These are phyloP conservation scores for Seminavis robusta DNA, from an alignment of 108 stramenopile species.

Conservation along the genomic window DNA sequence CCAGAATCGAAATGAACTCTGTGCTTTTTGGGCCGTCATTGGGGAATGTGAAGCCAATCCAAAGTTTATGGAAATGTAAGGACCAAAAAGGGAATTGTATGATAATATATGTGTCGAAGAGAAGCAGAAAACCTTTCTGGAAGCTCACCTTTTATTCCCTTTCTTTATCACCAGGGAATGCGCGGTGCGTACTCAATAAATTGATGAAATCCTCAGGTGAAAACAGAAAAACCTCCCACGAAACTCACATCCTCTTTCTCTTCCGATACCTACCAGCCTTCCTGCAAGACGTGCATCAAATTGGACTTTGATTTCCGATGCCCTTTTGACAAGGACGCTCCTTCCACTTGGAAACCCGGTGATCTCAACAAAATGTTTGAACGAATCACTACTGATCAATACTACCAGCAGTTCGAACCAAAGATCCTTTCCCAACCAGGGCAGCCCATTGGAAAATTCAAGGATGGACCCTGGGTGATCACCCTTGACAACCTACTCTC, in stretches of 20 bases:
- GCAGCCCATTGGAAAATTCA: background rate
- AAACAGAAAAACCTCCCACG: too few species aligned
- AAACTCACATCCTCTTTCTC: too few species aligned
- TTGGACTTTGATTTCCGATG: constrained; percentile 52
- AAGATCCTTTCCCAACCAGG: background rate
- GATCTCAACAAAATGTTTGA: constrained; percentile 52
- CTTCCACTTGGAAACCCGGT: constrained; percentile 29
- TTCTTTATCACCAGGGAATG: too few species aligned
- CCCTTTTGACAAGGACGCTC: constrained; percentile 29
- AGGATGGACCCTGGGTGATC: constrained; percentile 77
- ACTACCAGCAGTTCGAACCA: constrained; percentile 1
- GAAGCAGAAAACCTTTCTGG: too few species aligned
- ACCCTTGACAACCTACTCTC: constrained; percentile 73
- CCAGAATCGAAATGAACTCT: constrained; percentile 47
- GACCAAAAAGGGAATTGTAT: too few species aligned
- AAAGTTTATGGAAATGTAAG: constrained; percentile 51
- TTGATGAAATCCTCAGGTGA: too few species aligned
- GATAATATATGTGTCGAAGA: too few species aligned
- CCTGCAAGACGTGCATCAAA: constrained; percentile 61
- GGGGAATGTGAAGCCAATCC: constrained; percentile 74
- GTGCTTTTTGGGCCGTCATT: constrained; percentile 64
- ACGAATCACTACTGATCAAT: constrained; percentile 22
- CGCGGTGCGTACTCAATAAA: too few species aligned
- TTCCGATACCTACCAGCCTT: too few species aligned
- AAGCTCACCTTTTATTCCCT: too few species aligned